These are phyloP conservation scores for Phytopythium vexans DNA, from an alignment of 352 stramenopile species.

Conservation along the genomic window DNA sequence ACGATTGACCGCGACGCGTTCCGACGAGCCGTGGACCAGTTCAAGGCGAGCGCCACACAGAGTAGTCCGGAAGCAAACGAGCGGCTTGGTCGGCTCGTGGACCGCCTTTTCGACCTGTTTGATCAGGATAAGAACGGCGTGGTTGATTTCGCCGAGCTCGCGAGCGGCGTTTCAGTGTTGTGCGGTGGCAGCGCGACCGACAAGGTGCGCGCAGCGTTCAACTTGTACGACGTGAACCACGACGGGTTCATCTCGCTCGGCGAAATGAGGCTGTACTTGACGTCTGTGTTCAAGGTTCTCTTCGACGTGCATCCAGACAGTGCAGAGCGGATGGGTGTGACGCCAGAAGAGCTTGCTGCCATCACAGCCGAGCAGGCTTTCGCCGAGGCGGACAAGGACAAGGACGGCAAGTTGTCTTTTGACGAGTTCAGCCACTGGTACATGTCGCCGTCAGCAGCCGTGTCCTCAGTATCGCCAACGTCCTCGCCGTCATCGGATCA, in stretches of 20 bases:
- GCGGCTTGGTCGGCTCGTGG: constrained; percentile 55
- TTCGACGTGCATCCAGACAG: constrained; percentile 79
- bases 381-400: constrained; percentile 67
- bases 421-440: constrained; percentile 85
- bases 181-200: constrained; percentile 66
- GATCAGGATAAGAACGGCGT: constrained; percentile 78
- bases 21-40: constrained; percentile 54
- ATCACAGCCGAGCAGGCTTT: constrained; percentile 84
- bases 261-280: constrained; percentile 85
- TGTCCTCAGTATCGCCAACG: constrained; percentile 1
- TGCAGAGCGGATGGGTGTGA: constrained; percentile 54
- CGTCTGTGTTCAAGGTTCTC: constrained; percentile 84
- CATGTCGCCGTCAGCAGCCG: constrained; percentile 6
- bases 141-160: constrained; percentile 82
- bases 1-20: constrained; percentile 70
- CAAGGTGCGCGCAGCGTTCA: constrained; percentile 81
- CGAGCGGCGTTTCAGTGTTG: constrained; percentile 72
- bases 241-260: constrained; percentile 83
- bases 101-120: constrained; percentile 80
- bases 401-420: constrained; percentile 80
- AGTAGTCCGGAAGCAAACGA: constrained; percentile 24
- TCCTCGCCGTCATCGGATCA: constrained; percentile 4
- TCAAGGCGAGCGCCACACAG: constrained; percentile 25
- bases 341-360: constrained; percentile 61
- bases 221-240: constrained; percentile 86